Percentiles rank a stretch among this genome's conserved stretches.
Evolutionary conservation across 345 rosid genomes (phyloP).

Genomic region (Excoecaria cochinchinensis): DNA sequence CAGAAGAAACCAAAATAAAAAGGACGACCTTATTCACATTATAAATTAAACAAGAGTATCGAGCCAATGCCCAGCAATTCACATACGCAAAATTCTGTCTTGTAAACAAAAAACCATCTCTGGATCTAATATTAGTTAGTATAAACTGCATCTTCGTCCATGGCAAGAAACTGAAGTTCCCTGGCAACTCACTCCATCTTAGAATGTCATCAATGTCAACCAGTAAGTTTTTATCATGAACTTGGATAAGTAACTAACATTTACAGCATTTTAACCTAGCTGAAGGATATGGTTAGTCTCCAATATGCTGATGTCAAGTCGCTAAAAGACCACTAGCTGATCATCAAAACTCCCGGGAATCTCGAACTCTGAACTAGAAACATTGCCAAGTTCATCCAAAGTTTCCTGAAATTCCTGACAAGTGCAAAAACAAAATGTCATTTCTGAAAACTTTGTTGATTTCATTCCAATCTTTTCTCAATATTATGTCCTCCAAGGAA

Average conservation of each 20-base stretch:
- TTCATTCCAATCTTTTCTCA: background rate
- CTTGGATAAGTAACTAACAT: conserved; percentile 14
- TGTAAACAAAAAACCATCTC: conserved; percentile 16
- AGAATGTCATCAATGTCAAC: conserved; percentile 29
- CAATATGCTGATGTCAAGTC: conserved; percentile 22
- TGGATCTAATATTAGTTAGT: conserved; percentile 27
- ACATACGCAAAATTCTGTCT: conserved; percentile 1
- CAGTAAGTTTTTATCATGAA: conserved; percentile 17
- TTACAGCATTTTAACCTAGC: conserved; percentile 19
- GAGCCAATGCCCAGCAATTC: background rate
- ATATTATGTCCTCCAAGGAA: background rate
- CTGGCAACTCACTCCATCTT: conserved; percentile 30
- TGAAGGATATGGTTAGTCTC: conserved; percentile 19
- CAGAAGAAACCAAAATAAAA: background rate
- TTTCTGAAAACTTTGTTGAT: background rate
- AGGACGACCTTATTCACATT: conserved; percentile 8
- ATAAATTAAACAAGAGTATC: background rate
- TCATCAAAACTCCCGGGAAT: conserved; percentile 46
- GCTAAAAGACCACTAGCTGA: conserved; percentile 37
- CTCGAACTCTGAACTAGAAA: conserved; percentile 52
- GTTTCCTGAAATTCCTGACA: conserved; percentile 45
- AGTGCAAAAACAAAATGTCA: conserved; percentile 2
- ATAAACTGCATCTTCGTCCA: conserved; percentile 13
- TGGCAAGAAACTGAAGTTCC: conserved; percentile 21
- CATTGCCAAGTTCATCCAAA: conserved; percentile 42